Percentiles rank a stretch among this genome's conserved stretches.
Evolutionary conservation across 768 basidiomycete species (phyloP).

Genomic region (Rhodocollybia butyracea): DNA sequence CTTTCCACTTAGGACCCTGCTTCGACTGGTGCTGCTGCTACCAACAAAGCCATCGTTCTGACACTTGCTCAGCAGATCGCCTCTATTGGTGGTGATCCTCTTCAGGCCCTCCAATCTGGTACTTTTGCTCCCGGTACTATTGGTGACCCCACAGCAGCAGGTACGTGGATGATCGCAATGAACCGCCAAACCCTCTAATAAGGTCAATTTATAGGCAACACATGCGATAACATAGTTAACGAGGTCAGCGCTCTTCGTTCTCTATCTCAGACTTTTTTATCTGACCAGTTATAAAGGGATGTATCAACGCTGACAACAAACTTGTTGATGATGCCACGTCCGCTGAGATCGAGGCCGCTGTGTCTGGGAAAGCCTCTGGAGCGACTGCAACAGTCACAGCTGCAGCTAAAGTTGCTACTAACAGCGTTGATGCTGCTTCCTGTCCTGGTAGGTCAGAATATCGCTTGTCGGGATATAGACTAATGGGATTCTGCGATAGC

Average conservation of each 20-base stretch:
- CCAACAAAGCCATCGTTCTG: conserved; percentile 63
- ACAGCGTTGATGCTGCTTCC: conserved; percentile 10
- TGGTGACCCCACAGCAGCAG: conserved; percentile 46
- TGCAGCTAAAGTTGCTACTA: conserved; percentile 3
- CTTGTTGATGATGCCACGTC: conserved; percentile 53
- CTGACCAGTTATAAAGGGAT: conserved; percentile 35
- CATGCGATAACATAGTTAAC: conserved; percentile 52
- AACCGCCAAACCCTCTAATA: too few relatives aligned
- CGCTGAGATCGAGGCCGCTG: conserved; percentile 55
- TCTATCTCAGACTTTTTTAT: too few relatives aligned
- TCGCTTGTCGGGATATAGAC: neutral
- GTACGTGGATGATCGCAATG: too few relatives aligned
- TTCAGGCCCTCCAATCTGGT: conserved; percentile 53
- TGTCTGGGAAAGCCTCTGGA: conserved; percentile 33
- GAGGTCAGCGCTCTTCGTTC: neutral
- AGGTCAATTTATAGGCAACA: conserved; percentile 51
- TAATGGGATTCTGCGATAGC: too few relatives aligned
- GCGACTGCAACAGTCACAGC: conserved; percentile 24
- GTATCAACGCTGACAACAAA: conserved; percentile 62
- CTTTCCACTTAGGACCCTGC: conserved; percentile 51
- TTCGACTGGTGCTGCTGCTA: conserved; percentile 48
- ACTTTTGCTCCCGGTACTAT: conserved; percentile 58
- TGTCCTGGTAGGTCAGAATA: conserved; percentile 10
- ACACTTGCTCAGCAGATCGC: conserved; percentile 64
- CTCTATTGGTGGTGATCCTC: conserved; percentile 59